Evolutionary conservation across 106 monocot species (phyloP).

Genomic region (Allium sativum): DNA sequence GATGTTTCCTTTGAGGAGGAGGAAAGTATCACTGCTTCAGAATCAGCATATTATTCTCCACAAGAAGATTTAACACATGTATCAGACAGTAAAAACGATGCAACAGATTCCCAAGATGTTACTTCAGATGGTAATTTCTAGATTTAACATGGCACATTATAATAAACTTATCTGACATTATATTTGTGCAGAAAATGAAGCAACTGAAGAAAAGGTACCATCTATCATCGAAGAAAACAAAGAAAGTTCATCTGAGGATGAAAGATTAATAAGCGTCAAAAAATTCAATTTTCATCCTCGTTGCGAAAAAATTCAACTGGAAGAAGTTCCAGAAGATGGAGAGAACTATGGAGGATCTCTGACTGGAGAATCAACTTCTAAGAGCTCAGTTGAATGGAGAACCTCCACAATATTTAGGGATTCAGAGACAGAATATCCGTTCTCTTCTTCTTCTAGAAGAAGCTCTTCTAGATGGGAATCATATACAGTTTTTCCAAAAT

Average conservation of each 20-base stretch:
- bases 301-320: conserved; percentile 4
- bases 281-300: not conserved
- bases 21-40: conserved; percentile 15
- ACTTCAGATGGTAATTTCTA: not conserved
- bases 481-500: conserved; percentile 60
- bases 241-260: conserved; percentile 15
- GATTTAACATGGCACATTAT: conserved; percentile 5
- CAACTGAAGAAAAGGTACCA: not conserved
- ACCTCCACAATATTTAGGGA: conserved; percentile 59
- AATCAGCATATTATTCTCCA: conserved; percentile 29
- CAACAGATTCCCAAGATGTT: conserved; percentile 1
- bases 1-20: conserved; percentile 20
- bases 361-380: conserved; percentile 70
- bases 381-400: conserved; percentile 83
- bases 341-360: conserved; percentile 26
- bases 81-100: not conserved
- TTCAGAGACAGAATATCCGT: conserved; percentile 73
- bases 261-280: conserved; percentile 8
- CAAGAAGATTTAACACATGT: conserved; percentile 16
- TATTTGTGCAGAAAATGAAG: conserved; percentile 1
- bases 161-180: not conserved
- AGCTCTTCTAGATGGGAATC: conserved; percentile 87
- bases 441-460: conserved; percentile 84
- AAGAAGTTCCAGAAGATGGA: conserved; percentile 15
- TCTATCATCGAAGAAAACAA: conserved; percentile 1